These are phyloP conservation scores for Coccomyxa sp. DNA, from an alignment of 139 green algal genomes.

Conservation along the genomic window DNA sequence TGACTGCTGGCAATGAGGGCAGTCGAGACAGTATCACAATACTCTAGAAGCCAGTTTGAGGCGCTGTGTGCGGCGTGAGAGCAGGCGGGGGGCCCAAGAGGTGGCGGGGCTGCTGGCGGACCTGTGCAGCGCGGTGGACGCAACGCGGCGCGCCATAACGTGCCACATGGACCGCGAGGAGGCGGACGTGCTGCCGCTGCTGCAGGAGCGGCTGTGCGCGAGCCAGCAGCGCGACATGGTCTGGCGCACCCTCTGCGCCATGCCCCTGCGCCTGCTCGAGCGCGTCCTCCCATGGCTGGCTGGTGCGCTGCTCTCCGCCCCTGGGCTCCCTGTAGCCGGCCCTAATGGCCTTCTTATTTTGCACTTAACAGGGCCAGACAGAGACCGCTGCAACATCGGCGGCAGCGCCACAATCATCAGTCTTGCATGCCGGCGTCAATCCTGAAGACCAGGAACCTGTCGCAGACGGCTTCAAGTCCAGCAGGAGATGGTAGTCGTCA, in stretches of 20 bases:
- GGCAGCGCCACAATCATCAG: no score
- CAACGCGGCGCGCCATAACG: conserved; percentile 37
- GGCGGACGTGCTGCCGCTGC: conserved; percentile 74
- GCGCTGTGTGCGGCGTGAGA: not conserved
- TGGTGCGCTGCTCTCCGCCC: conserved; percentile 22
- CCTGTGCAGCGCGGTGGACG: conserved; percentile 49
- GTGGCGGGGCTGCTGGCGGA: conserved; percentile 55
- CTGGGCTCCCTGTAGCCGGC: not conserved
- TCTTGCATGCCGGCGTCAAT: no score
- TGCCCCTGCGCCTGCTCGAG: conserved; percentile 93
- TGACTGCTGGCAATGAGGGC: no score
- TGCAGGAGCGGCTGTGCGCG: conserved; percentile 53
- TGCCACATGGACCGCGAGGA: conserved; percentile 72
- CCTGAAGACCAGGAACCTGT: no score
- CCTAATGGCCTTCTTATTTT: no score
- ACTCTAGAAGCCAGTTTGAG: no score
- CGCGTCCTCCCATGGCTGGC: conserved; percentile 89
- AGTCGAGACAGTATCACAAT: no score
- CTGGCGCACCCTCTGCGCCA: conserved; percentile 82
- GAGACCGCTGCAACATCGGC: no score
- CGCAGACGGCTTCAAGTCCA: no score
- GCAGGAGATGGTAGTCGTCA: no score
- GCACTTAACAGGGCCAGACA: no score
- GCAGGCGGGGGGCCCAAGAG: conserved; percentile 51
- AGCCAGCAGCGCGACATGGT: conserved; percentile 79